Evolutionary conservation across 148 eudicot genomes (phyloP).

Genomic region (Tetragonia tetragonoides): DNA sequence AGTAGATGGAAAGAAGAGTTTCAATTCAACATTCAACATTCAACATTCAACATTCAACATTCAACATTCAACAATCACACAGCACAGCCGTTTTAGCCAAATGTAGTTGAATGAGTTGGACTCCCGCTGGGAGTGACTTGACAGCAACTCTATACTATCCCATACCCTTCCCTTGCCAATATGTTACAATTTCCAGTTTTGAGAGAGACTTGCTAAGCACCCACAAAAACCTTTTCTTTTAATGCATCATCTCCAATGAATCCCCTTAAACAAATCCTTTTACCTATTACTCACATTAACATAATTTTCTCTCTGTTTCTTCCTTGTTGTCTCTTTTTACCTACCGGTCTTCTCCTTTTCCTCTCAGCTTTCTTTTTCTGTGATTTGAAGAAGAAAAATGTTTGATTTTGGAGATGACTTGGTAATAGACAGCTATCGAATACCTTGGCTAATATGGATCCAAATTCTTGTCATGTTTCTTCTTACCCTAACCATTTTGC

Average conservation of each 20-base stretch:
- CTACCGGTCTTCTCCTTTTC: background rate
- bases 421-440: constrained; percentile 12
- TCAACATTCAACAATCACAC: too few species aligned
- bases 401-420: constrained; percentile 33
- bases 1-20: too few species aligned
- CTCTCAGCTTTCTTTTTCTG: background rate
- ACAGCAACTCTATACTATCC: background rate
- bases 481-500: constrained; percentile 24
- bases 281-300: background rate
- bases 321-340: background rate
- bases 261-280: background rate
- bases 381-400: constrained; percentile 23
- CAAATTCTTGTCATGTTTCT: constrained; percentile 31
- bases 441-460: constrained; percentile 39
- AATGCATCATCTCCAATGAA: background rate
- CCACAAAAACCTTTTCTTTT: background rate
- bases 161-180: too few species aligned
- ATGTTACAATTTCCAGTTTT: too few species aligned
- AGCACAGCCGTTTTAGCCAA: too few species aligned
- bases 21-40: too few species aligned
- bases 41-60: too few species aligned
- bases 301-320: background rate
- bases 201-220: background rate
- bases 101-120: constrained; percentile 14
- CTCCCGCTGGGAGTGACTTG: background rate